Evolutionary conservation across 768 basidiomycete genomes (phyloP).

Genomic region (Fistulinella prunicolor): DNA sequence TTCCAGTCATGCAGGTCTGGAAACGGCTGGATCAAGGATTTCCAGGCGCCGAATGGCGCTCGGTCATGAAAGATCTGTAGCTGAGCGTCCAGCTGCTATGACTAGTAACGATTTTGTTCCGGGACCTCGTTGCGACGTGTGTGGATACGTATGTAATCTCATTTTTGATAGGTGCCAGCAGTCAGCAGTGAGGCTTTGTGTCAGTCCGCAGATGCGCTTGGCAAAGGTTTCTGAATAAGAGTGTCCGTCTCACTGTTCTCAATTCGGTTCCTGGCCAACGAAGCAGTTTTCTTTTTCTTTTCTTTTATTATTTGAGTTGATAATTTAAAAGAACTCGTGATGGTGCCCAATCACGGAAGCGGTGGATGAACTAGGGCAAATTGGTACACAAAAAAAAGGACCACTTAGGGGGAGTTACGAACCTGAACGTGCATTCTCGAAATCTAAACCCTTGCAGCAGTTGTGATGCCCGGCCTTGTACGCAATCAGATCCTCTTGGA

Average conservation of each 20-base stretch:
- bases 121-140: constrained; percentile 20
- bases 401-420: constrained; percentile 12
- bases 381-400: constrained; percentile 8
- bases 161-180: constrained; percentile 21
- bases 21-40: constrained; percentile 34
- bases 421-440: constrained; percentile 27
- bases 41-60: constrained; percentile 31
- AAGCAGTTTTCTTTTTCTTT: constrained; percentile 7
- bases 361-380: constrained; percentile 13
- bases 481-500: constrained; percentile 24
- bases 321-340: constrained; percentile 15
- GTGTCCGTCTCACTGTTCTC: constrained; percentile 12
- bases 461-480: constrained; percentile 20
- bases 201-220: constrained; percentile 12
- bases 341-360: constrained; percentile 12
- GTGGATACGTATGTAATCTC: constrained; percentile 26
- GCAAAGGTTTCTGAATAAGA: constrained; percentile 11
- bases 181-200: constrained; percentile 19
- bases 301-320: constrained; percentile 12
- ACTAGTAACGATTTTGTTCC: constrained; percentile 9
- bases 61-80: constrained; percentile 36
- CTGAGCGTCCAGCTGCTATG: constrained; percentile 25
- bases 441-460: constrained; percentile 24
- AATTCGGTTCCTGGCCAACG: constrained; percentile 18
- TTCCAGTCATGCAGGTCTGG: constrained; percentile 28